phyloP scores from a whole-genome alignment of 768 basidiomycete genomes.

The Amanita molliuscula region DNA sequence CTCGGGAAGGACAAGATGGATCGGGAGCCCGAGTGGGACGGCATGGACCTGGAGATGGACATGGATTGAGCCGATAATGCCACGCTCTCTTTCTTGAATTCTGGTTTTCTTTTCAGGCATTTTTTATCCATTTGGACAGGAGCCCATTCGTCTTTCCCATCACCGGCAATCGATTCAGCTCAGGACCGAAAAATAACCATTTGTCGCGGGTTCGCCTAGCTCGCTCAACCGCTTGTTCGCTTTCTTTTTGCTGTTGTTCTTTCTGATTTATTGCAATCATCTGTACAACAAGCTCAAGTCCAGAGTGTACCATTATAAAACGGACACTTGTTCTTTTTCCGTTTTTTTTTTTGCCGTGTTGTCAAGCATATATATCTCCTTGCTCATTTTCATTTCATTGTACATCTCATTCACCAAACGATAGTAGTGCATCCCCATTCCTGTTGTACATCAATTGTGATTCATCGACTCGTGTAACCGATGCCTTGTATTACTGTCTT shows the following conservation, averaged over 20 bases:
- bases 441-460: neutral
- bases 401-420: neutral
- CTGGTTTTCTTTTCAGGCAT: neutral
- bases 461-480: neutral
- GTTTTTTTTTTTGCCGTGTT: neutral
- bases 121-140: too few relatives aligned
- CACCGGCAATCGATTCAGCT: neutral
- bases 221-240: too few relatives aligned
- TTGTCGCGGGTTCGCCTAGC: too few relatives aligned
- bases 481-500: neutral
- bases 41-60: constrained; percentile 69
- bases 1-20: constrained; percentile 24
- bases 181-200: too few relatives aligned
- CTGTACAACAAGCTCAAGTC: neutral
- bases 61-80: constrained; percentile 37
- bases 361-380: neutral
- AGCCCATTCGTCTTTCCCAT: too few relatives aligned
- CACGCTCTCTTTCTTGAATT: neutral
- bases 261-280: neutral
- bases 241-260: neutral
- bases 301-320: neutral
- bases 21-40: constrained; percentile 35
- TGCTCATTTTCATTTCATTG: neutral
- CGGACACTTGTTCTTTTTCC: neutral
- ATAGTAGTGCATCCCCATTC: too few relatives aligned